Base-by-base conservation (phyloP, 2,329 filamentous ascomycete species). In the Ilyonectria destructans region DNA sequence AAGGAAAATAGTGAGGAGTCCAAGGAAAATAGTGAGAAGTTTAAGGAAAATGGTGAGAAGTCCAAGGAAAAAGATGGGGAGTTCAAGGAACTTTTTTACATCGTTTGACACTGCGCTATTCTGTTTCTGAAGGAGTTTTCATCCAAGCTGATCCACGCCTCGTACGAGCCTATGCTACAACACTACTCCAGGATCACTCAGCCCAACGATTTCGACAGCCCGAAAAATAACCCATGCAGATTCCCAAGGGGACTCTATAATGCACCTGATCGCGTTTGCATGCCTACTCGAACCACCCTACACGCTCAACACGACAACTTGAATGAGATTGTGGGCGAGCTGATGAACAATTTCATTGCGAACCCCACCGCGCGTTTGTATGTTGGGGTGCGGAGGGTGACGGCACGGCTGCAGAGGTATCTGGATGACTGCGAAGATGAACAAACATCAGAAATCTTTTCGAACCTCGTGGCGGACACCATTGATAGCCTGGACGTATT, bases 331-430 rank as follows among this genome's bases (percentile, higher is more conserved):
- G 62, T 72, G 33, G 68, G 65, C 10, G 69, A 72, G n/a, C 49
- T 75, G 21, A 74, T 74, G 15, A 70, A 75, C 58, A 74, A 75
- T 43, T 75, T 75, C 64, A 71, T 75, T 13, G 69, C 71, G 31
- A 59, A 60, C 19, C 17, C 40, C 19, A 17, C 35, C 12, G 59
- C 65, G 2, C 57, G 45, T 1, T 52, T 71, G 59, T 71, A 65
- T 35, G 63, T 69, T 6, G 71, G 72, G 5, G 69, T 74, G 45
- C 67, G 71, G 6, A 75, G 71, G 46, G 59, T 69, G 9, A 72
- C 72, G n/a, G 65, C 57, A 17, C 62, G 60, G 15, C 55, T 75
- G 17, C 70, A 71, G 62, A 56, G 51, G 40, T 67, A 69, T 29
- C 49, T 75, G 10, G 72, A 74, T 5, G 71, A 72, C 26, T 65